Evolutionary conservation across 2,329 filamentous ascomycete species (phyloP).

Genomic region (Pestalotiopsis fici): DNA sequence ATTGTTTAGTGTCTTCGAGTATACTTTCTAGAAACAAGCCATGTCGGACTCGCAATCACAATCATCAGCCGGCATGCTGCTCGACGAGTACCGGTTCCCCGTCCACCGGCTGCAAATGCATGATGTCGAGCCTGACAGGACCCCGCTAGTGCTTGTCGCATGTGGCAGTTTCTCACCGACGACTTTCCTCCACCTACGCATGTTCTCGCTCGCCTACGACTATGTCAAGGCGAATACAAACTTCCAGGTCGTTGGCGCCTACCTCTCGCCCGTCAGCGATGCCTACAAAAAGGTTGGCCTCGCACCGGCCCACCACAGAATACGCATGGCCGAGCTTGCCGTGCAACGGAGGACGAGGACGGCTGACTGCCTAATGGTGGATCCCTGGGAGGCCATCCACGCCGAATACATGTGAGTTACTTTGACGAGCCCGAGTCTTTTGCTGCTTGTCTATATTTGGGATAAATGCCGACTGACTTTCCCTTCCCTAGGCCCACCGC

Average conservation of each 20-base stretch:
- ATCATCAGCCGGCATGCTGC: conserved; percentile 23
- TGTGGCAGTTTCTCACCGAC: conserved; percentile 75
- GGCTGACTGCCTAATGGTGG: conserved; percentile 81
- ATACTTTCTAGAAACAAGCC: neutral
- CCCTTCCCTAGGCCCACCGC: conserved; percentile 64
- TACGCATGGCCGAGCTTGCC: conserved; percentile 86
- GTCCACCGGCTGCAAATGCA: conserved; percentile 57
- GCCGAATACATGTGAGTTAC: conserved; percentile 65
- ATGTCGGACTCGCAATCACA: conserved; percentile 8
- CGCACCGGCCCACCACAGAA: conserved; percentile 69
- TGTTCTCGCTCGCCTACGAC: conserved; percentile 87
- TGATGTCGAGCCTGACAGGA: conserved; percentile 56
- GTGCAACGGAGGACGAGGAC: conserved; percentile 73
- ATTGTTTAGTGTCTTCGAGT: neutral
- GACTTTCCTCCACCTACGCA: conserved; percentile 77
- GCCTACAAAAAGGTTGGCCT: conserved; percentile 78
- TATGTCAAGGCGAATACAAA: conserved; percentile 74
- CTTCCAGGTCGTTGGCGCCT: conserved; percentile 86
- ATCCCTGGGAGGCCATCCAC: conserved; percentile 86
- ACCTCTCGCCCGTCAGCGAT: conserved; percentile 71
- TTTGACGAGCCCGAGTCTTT: neutral
- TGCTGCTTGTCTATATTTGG: neutral
- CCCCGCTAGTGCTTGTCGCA: conserved; percentile 67
- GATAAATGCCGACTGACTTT: neutral
- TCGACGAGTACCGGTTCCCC: conserved; percentile 59